Evolutionary conservation across 768 basidiomycete species (phyloP).

Genomic region (Holtermanniella nyarrowii): DNA sequence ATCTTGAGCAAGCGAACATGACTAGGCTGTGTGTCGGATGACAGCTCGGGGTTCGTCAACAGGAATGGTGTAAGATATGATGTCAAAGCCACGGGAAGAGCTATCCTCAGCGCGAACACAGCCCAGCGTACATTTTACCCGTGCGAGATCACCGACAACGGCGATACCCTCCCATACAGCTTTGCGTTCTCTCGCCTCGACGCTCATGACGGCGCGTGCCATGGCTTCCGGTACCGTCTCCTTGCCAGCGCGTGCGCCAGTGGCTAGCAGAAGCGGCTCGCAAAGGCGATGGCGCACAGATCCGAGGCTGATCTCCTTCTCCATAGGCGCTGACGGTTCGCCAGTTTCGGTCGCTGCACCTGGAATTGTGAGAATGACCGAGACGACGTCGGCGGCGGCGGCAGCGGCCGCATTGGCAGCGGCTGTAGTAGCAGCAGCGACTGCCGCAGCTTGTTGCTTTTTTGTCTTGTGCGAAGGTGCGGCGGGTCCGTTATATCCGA

Average conservation of each 20-base stretch:
- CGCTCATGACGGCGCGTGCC: slow-evolving; percentile 22
- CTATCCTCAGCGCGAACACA: slow-evolving; percentile 7
- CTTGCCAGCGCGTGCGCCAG: slow-evolving; percentile 10
- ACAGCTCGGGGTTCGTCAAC: slow-evolving; percentile 25
- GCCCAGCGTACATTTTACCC: slow-evolving; percentile 31
- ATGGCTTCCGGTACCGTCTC: slow-evolving; percentile 37
- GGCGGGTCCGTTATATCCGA: slow-evolving; percentile 17
- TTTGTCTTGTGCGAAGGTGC: slow-evolving; percentile 28
- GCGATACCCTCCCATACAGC: slow-evolving; percentile 34
- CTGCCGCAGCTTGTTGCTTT: slow-evolving; percentile 22
- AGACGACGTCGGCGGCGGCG: slow-evolving; percentile 21
- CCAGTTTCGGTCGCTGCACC: background rate
- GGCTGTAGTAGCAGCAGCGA: slow-evolving; percentile 20
- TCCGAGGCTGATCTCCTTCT: slow-evolving; percentile 26
- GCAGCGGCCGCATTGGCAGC: slow-evolving; percentile 22
- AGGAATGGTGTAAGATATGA: slow-evolving; percentile 35
- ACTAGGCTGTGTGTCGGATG: slow-evolving; percentile 29
- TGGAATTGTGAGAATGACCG: slow-evolving; percentile 9
- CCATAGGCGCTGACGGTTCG: background rate
- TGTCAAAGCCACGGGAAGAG: slow-evolving; percentile 29
- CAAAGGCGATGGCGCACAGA: slow-evolving; percentile 35
- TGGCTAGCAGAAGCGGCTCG: slow-evolving; percentile 30
- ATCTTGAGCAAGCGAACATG: slow-evolving; percentile 27
- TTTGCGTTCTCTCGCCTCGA: slow-evolving; percentile 16
- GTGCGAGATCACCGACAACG: slow-evolving; percentile 33